phyloP scores from a whole-genome alignment of 192 early-diverging fungal species.

The Neocallimastix lanati region DNA sequence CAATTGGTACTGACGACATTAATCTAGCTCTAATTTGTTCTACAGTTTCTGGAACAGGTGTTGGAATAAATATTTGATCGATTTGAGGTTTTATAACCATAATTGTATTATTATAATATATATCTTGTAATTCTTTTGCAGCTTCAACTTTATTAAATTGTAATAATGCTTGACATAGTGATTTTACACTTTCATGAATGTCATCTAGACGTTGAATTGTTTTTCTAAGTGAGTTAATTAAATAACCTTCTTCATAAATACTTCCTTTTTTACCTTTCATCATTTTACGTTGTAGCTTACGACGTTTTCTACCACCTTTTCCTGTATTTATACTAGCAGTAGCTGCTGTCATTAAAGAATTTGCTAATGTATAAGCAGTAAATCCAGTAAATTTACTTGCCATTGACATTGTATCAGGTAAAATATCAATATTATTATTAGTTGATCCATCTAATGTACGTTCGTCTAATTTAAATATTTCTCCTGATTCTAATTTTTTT shows the following conservation, averaged over 20 bases:
- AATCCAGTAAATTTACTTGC: slow-evolving; percentile 67
- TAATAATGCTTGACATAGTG: not conserved
- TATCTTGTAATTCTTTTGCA: not conserved
- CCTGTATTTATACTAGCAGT: slow-evolving; percentile 16
- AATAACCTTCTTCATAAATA: slow-evolving; percentile 76
- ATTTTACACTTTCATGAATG: slow-evolving; percentile 8
- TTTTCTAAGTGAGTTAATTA: slow-evolving; percentile 51
- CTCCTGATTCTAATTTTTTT: not conserved
- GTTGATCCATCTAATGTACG: not conserved
- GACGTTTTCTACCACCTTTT: slow-evolving; percentile 22
- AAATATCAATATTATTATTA: slow-evolving; percentile 67
- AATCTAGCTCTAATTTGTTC: not conserved
- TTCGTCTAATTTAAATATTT: not conserved
- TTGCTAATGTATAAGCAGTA: slow-evolving; percentile 40
- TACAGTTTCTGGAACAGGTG: not conserved
- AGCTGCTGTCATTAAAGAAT: slow-evolving; percentile 11
- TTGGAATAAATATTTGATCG: not conserved
- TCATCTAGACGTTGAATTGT: slow-evolving; percentile 30
- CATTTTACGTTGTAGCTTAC: slow-evolving; percentile 55
- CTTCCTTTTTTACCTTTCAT: slow-evolving; percentile 77
- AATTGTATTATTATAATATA: not conserved
- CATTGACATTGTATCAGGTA: slow-evolving; percentile 91
- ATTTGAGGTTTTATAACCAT: not conserved
- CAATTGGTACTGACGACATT: not conserved
- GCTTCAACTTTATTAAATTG: not conserved